These are phyloP conservation scores for Hylodesmum podocarpum DNA, from an alignment of 306 rosid genomes.

Conservation along the genomic window DNA sequence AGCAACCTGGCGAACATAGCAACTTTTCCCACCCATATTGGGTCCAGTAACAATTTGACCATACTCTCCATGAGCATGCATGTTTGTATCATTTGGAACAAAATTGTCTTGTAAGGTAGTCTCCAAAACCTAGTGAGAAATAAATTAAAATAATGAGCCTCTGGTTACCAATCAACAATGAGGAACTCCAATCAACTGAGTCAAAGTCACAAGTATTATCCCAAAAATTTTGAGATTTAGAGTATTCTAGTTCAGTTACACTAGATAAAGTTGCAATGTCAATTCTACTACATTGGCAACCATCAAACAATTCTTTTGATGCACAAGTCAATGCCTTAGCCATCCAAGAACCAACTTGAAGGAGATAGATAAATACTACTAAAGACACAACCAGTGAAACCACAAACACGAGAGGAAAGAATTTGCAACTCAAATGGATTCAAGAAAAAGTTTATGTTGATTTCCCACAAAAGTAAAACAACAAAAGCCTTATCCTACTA, in stretches of 20 bases:
- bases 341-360: constrained; percentile 1
- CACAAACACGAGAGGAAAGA: background rate
- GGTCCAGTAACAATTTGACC: constrained; percentile 98
- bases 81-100: constrained; percentile 86
- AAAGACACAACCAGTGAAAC: constrained; percentile 1
- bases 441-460: constrained; percentile 1
- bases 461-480: background rate
- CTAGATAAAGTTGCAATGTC: constrained; percentile 5
- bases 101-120: constrained; percentile 72
- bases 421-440: constrained; percentile 22
- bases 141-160: constrained; percentile 35
- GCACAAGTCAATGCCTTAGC: background rate
- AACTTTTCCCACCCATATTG: constrained; percentile 98
- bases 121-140: constrained; percentile 73
- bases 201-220: constrained; percentile 6
- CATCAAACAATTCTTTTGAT: constrained; percentile 9
- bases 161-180: constrained; percentile 16
- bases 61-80: constrained; percentile 65
- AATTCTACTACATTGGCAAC: constrained; percentile 17
- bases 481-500: background rate
- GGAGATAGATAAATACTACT: constrained; percentile 2
- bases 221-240: background rate
- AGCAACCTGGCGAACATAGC: constrained; percentile 98
- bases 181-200: constrained; percentile 11
- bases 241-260: background rate